phyloP scores from a whole-genome alignment of 2,329 filamentous ascomycete species.

The Mollisiaceae sp. region DNA sequence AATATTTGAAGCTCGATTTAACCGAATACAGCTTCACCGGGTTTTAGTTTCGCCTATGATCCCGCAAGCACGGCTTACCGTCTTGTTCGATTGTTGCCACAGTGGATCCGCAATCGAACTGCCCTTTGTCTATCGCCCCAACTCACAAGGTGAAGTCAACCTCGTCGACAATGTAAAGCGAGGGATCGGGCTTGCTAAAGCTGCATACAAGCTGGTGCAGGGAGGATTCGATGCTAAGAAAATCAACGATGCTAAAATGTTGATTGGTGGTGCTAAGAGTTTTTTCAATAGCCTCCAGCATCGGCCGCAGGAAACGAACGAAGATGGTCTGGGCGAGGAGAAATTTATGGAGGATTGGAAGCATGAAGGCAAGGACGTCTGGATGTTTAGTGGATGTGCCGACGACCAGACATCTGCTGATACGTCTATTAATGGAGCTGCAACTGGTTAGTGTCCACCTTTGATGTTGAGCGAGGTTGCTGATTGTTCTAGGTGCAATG shows the following conservation, averaged over 20 bases:
- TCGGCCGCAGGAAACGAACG: slow-evolving; percentile 47
- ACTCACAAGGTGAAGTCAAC: slow-evolving; percentile 60
- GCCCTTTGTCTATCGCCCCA: slow-evolving; percentile 61
- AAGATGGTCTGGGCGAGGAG: slow-evolving; percentile 52
- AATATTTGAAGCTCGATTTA: not conserved
- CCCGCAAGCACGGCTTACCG: slow-evolving; percentile 55
- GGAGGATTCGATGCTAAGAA: slow-evolving; percentile 54
- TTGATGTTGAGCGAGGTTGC: not conserved
- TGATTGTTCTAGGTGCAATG: slow-evolving; percentile 45
- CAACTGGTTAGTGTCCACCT: slow-evolving; percentile 20
- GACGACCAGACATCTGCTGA: slow-evolving; percentile 49
- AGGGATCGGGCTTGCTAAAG: slow-evolving; percentile 53
- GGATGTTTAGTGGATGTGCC: slow-evolving; percentile 49
- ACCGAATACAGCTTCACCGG: slow-evolving; percentile 49
- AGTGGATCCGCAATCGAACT: slow-evolving; percentile 63
- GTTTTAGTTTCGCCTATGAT: slow-evolving; percentile 57
- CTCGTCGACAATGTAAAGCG: slow-evolving; percentile 59
- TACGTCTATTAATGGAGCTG: slow-evolving; percentile 44
- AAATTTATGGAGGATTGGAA: slow-evolving; percentile 50
- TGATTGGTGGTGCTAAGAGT: slow-evolving; percentile 57
- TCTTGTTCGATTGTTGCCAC: slow-evolving; percentile 67
- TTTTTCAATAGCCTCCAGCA: slow-evolving; percentile 59
- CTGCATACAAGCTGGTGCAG: slow-evolving; percentile 54
- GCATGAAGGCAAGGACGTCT: slow-evolving; percentile 47
- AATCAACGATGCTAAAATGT: slow-evolving; percentile 54